These are phyloP conservation scores for Yamadazyma taylorii DNA, from an alignment of 1,139 yeast species.

Conservation along the genomic window DNA sequence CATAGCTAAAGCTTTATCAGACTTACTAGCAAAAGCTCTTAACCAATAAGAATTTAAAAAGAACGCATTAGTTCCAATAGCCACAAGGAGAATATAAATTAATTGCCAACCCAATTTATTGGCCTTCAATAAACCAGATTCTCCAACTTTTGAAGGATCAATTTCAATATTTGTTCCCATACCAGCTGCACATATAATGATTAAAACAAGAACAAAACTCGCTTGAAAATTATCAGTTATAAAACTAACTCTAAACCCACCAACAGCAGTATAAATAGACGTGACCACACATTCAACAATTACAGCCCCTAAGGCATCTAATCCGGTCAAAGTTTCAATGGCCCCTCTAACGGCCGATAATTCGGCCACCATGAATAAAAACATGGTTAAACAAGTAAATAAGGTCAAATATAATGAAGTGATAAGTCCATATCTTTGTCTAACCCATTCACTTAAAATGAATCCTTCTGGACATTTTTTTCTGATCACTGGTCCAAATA, in stretches of 20 bases:
- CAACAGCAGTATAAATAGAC: conserved; percentile 80
- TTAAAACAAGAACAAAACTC: conserved; percentile 61
- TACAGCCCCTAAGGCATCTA: conserved; percentile 77
- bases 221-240: conserved; percentile 89
- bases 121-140: conserved; percentile 63
- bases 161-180: conserved; percentile 77
- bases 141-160: conserved; percentile 60
- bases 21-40: conserved; percentile 84
- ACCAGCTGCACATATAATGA: conserved; percentile 74
- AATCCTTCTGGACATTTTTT: conserved; percentile 86
- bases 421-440: conserved; percentile 70
- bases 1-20: conserved; percentile 71
- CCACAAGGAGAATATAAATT: conserved; percentile 78
- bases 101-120: conserved; percentile 87
- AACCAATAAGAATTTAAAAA: conserved; percentile 94
- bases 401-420: conserved; percentile 75
- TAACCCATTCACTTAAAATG: conserved; percentile 93
- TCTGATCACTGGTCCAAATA: conserved; percentile 79
- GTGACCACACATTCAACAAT: conserved; percentile 88
- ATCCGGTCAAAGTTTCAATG: conserved; percentile 72
- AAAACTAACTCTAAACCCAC: conserved; percentile 89
- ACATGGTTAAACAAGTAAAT: conserved; percentile 84
- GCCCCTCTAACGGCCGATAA: conserved; percentile 78
- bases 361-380: conserved; percentile 86
- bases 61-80: conserved; percentile 86